These are phyloP conservation scores for Emergomyces pasteurianus DNA, from an alignment of 2,329 filamentous ascomycete genomes.

Conservation along the genomic window DNA sequence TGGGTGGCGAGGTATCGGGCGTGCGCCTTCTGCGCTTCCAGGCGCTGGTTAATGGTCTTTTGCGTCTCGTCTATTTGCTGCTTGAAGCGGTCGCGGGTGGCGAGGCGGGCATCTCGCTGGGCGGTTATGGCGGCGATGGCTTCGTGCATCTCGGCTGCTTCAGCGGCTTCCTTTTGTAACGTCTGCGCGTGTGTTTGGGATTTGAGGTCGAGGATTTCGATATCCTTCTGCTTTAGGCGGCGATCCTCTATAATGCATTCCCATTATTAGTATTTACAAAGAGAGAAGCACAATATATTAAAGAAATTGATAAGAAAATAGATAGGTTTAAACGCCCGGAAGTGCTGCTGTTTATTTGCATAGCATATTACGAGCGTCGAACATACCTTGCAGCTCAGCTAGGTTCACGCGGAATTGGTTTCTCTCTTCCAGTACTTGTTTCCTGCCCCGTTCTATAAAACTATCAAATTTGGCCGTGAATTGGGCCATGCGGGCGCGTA, in stretches of 20 bases:
- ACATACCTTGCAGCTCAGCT: constrained; percentile 72
- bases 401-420: constrained; percentile 89
- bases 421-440: constrained; percentile 80
- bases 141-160: constrained; percentile 50
- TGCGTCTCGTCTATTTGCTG: constrained; percentile 42
- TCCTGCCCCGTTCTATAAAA: constrained; percentile 85
- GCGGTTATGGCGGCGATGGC: constrained; percentile 45
- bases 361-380: no score
- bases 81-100: constrained; percentile 44
- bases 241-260: constrained; percentile 59
- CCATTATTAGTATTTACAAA: neutral
- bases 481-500: constrained; percentile 87
- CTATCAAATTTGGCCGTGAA: constrained; percentile 86
- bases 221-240: constrained; percentile 75
- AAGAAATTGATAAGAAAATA: neutral
- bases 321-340: no score
- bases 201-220: constrained; percentile 58
- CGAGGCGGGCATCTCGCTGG: constrained; percentile 44
- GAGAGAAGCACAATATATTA: constrained; percentile 1
- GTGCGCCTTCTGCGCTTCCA: constrained; percentile 36
- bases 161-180: constrained; percentile 47
- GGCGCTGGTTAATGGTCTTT: constrained; percentile 33
- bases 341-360: no score
- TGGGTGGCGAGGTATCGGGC: constrained; percentile 69
- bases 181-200: constrained; percentile 44